Evolutionary conservation across 1,139 yeast genomes (phyloP).

Genomic region (Saccharomycopsis hybrid): DNA sequence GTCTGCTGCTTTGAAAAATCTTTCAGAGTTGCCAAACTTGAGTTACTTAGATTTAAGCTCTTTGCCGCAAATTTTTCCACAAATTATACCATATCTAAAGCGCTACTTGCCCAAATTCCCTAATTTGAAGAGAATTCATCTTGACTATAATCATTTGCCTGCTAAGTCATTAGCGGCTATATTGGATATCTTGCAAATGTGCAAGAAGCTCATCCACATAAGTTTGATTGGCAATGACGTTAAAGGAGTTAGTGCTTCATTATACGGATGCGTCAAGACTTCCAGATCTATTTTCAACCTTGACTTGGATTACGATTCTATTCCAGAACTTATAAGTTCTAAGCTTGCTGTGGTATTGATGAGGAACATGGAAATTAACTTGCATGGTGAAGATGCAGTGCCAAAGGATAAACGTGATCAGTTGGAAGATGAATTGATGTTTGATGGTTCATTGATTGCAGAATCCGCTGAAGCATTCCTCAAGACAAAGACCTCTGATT

Average conservation of each 20-base stretch:
- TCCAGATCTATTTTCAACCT: conserved; percentile 61
- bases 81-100: conserved; percentile 52
- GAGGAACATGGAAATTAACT: conserved; percentile 68
- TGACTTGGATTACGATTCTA: conserved; percentile 63
- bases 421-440: conserved; percentile 42
- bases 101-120: conserved; percentile 60
- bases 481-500: conserved; percentile 16
- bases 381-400: conserved; percentile 36
- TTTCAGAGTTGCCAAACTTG: conserved; percentile 49
- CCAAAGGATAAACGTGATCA: no score
- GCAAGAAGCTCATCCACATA: conserved; percentile 67
- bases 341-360: conserved; percentile 76
- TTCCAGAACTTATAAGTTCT: conserved; percentile 67
- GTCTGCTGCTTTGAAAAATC: conserved; percentile 42
- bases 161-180: conserved; percentile 62
- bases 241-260: conserved; percentile 54
- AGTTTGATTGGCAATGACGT: conserved; percentile 46
- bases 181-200: conserved; percentile 63
- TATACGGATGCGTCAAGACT: conserved; percentile 64
- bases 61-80: conserved; percentile 69
- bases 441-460: conserved; percentile 52
- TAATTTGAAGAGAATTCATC: conserved; percentile 63
- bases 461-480: conserved; percentile 61
- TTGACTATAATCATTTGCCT: conserved; percentile 65
- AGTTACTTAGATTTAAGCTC: conserved; percentile 74